Evolutionary conservation across 306 rosid species (phyloP), one percentile per base, ranked within the genome.

Genomic region (Castanopsis chinensis): DNA sequence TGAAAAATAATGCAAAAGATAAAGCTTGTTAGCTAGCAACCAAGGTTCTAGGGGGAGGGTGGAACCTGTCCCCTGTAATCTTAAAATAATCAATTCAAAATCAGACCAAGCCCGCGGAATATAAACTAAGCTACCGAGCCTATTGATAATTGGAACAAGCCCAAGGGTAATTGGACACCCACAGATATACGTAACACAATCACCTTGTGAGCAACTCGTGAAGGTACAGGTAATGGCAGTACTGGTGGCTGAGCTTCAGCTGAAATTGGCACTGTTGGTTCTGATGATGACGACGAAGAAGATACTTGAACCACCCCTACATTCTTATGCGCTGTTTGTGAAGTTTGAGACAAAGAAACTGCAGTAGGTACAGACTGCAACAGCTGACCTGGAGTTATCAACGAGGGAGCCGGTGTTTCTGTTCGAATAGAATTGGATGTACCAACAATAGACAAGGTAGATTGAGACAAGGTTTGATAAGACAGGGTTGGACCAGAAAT

Each of bases 301-400:
- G 91, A 86, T 72, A 83, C 89, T 72, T 87, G 90, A 85, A 94
- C 87, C 69, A 91, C 93, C 77, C 92, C 97, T 76, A 92, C 95
- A 80, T 92, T 92, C 88, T 90, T 91, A 52, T 88, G 93, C 59
- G 89, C 79, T 20, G 85, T 77, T 76, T 86, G 97, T 28, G 83
- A 77, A 81, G 89, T 71, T 73, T 78, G 91, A 71, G 91, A 76
- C 25, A 89, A 83, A 77, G 93, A 83, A 69, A 74, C 90, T 51
- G 72, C 55, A 23, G 90, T 53, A 72, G 94, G 79, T 63, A 91
- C 89, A 76, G 87, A 75, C 84, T 92, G 97, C 89, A 89, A 83
- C 68, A 94, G 83, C 86, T 94, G 97, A 49, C 93, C 97, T 17
- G 97, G 97, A 74, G 97, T 94, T 79, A 94, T 85, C 83, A 92